These are phyloP conservation scores for Actinomucor elegans DNA, from an alignment of 371 early-diverging fungal genomes.

Conservation along the genomic window DNA sequence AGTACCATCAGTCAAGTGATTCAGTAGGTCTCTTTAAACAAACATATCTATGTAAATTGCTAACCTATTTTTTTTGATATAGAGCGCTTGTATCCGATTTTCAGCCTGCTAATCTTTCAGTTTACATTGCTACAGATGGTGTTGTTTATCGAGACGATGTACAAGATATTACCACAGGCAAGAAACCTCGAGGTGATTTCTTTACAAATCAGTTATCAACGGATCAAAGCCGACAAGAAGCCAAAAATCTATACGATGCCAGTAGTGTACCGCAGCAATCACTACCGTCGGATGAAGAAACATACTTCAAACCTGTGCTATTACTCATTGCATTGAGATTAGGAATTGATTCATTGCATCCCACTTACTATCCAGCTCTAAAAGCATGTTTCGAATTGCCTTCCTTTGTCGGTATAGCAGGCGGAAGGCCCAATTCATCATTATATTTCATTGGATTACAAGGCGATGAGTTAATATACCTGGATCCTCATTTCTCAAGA, in stretches of 20 bases:
- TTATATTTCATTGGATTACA: slow-evolving; percentile 90
- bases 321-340: slow-evolving; percentile 86
- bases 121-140: slow-evolving; percentile 76
- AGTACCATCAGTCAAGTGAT: slow-evolving; percentile 89
- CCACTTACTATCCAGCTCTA: slow-evolving; percentile 75
- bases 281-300: not conserved
- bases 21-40: slow-evolving; percentile 52
- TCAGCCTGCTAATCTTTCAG: slow-evolving; percentile 58
- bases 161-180: slow-evolving; percentile 38
- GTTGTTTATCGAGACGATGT: slow-evolving; percentile 70
- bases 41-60: not conserved
- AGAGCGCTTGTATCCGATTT: slow-evolving; percentile 72
- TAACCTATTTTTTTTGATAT: not conserved
- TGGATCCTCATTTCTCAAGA: slow-evolving; percentile 93
- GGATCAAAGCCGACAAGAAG: slow-evolving; percentile 28
- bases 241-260: slow-evolving; percentile 30
- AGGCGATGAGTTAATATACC: slow-evolving; percentile 80
- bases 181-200: slow-evolving; percentile 40
- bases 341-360: slow-evolving; percentile 86
- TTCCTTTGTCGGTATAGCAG: slow-evolving; percentile 88
- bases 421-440: slow-evolving; percentile 93
- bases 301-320: slow-evolving; percentile 63
- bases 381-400: slow-evolving; percentile 78
- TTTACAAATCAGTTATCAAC: slow-evolving; percentile 1
- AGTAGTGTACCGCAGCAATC: slow-evolving; percentile 9